Evolutionary conservation across 1,284 basidiomycete genomes (phyloP).

Genomic region (Trametes sp.): DNA sequence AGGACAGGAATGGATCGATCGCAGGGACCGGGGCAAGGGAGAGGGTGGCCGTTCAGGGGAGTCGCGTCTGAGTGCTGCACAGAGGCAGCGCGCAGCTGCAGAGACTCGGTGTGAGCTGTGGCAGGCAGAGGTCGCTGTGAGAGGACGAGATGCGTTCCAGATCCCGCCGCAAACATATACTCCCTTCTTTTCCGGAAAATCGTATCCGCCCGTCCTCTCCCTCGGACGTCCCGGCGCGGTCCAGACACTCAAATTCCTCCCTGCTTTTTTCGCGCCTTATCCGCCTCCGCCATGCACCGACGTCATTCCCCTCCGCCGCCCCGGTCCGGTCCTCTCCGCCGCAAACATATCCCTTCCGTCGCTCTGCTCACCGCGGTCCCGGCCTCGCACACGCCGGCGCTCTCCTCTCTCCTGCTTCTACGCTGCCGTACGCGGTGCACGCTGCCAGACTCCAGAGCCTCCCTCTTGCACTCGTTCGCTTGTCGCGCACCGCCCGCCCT

Average conservation of each 20-base stretch:
- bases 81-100: no score
- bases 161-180: constrained; percentile 3
- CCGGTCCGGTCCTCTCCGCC: constrained; percentile 24
- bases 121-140: neutral
- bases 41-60: neutral
- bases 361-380: neutral
- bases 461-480: neutral
- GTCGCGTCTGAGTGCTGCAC: no score
- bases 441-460: constrained; percentile 7
- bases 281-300: constrained; percentile 15
- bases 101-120: neutral
- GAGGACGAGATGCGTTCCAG: neutral
- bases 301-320: constrained; percentile 24
- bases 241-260: constrained; percentile 11
- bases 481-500: constrained; percentile 15
- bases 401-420: neutral
- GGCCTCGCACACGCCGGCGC: neutral
- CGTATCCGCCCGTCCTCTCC: constrained; percentile 7
- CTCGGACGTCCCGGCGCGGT: constrained; percentile 22
- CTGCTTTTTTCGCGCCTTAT: constrained; percentile 12
- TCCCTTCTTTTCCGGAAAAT: constrained; percentile 25
- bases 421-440: neutral
- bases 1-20: constrained; percentile 18
- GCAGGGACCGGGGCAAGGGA: constrained; percentile 12
- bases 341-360: constrained; percentile 1